Evolutionary conservation across 768 basidiomycete species (phyloP).

Genomic region (Pleurotus eryngii): DNA sequence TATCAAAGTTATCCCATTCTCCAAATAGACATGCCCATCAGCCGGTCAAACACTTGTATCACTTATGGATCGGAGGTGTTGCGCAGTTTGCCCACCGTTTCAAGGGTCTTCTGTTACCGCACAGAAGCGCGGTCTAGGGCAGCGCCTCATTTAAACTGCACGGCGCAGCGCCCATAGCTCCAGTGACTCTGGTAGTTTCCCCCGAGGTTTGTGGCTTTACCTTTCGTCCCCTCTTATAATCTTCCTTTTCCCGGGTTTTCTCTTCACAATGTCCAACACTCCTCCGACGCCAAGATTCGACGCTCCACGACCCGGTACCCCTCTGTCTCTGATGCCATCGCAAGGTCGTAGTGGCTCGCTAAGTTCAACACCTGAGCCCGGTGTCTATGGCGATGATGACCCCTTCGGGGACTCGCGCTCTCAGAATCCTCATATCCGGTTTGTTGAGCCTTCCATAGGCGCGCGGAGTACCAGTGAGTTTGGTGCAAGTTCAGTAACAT

Average conservation of each 20-base stretch:
- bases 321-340: background rate
- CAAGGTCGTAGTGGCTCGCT: background rate
- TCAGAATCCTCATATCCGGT: background rate
- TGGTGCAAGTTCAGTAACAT: background rate
- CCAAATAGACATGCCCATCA: too few species aligned
- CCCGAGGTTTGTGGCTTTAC: background rate
- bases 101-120: background rate
- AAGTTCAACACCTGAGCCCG: background rate
- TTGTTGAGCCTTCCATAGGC: conserved; percentile 2
- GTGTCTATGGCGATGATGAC: background rate
- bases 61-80: background rate
- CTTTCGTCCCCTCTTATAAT: background rate
- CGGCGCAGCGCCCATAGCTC: background rate
- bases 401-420: conserved; percentile 4
- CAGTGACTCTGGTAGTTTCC: conserved; percentile 9
- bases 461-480: conserved; percentile 1
- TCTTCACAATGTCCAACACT: conserved; percentile 1
- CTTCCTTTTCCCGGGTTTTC: background rate
- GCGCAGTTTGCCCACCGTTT: background rate
- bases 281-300: background rate
- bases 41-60: too few species aligned
- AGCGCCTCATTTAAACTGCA: conserved; percentile 8
- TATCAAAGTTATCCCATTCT: too few species aligned
- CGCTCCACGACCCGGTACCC: conserved; percentile 3
- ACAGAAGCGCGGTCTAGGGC: conserved; percentile 1